Base-by-base conservation (phyloP, 371 early-diverging fungal genomes). In the Saksenaea oblongispora region DNA sequence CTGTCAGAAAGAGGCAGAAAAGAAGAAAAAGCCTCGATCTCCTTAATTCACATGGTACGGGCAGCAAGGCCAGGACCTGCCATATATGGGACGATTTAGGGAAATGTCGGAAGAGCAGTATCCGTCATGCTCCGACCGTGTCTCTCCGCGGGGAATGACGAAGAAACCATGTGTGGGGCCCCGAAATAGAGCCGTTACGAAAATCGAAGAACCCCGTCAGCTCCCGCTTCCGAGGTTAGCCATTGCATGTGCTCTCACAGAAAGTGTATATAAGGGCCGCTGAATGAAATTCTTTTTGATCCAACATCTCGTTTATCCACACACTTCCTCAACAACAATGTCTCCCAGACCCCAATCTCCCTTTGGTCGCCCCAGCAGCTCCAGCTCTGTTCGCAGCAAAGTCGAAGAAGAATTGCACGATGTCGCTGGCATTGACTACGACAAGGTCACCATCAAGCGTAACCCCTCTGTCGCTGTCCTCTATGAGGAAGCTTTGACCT, bases 401-500 rank as follows among this genome's bases (percentile, higher is more conserved):
- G 76, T 79, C 15, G 83, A 82, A 65, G 80, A 80, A 74, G 80
- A 83, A 54, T 71, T 83, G 26, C 76, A 80, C 59, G 79, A 83
- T 54, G 67, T 72, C 54, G 79, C 79, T 62, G 83, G 84, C 62
- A 82, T 82, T 67, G 84, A 84, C 36, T 82, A 77, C 63, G 79
- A 79, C 66, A 81, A 78, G 76, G 88, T 86, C 14, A 75, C 83
- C n/a, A 87, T 86, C 75, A 80, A 80, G 71, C 86, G 87, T 59
- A 91, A 92, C 57, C 84, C 91, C 34, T 86, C 92, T 0, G 89
- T 92, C 28, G 88, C 97, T 59, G 88, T 90, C 44, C 87, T 96
- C 54, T 98, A 98, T 77, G 98, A 98, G 77, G 92, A 98, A 65
- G 98, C 98, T 8, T 84, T 98, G 63, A 84, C 83, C 55, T 85